Percentiles rank a stretch among this genome's conserved stretches.
phyloP scores from a whole-genome alignment of 768 basidiomycete genomes.

The Lentinula raphanica region DNA sequence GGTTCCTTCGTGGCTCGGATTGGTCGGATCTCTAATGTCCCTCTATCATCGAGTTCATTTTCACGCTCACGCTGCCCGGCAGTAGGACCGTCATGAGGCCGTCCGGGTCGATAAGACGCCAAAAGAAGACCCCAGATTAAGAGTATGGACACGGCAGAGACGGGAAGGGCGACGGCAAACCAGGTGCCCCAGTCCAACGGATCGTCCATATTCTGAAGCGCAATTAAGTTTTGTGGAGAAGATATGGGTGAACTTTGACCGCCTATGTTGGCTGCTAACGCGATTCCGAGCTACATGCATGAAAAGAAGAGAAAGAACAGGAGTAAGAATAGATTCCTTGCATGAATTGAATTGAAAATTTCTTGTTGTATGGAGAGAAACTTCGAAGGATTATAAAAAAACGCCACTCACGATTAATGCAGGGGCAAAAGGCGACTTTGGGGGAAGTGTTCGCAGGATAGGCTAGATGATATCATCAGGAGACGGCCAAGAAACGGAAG shows the following conservation, averaged over 20 bases:
- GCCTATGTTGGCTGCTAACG: conserved; percentile 96
- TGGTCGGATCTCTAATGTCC: conserved; percentile 78
- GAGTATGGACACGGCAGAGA: conserved; percentile 78
- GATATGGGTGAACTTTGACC: conserved; percentile 97
- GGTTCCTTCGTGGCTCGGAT: conserved; percentile 79
- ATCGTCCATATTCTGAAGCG: conserved; percentile 80
- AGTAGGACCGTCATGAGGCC: conserved; percentile 68
- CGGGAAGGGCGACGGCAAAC: conserved; percentile 93
- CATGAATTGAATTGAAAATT: too few relatives aligned
- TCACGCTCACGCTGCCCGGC: too few relatives aligned
- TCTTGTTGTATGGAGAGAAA: too few relatives aligned
- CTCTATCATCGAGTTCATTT: conserved; percentile 70
- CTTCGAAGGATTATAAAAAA: too few relatives aligned
- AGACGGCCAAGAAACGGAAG: conserved; percentile 3
- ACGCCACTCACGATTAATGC: conserved; percentile 74
- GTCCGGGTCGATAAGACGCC: conserved; percentile 71
- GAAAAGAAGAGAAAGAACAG: too few relatives aligned
- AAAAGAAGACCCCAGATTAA: conserved; percentile 91
- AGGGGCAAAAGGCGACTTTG: conserved; percentile 81
- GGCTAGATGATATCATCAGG: conserved; percentile 47
- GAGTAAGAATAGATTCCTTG: too few relatives aligned
- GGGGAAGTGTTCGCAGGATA: conserved; percentile 85
- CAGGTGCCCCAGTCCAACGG: conserved; percentile 84
- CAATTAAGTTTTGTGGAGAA: conserved; percentile 96
- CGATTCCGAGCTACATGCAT: conserved; percentile 92